A percentile compares a stretch with the other conserved stretches of the same genome.
phyloP scores from a whole-genome alignment of 1,284 basidiomycete species.

The Tilletia setariae region DNA sequence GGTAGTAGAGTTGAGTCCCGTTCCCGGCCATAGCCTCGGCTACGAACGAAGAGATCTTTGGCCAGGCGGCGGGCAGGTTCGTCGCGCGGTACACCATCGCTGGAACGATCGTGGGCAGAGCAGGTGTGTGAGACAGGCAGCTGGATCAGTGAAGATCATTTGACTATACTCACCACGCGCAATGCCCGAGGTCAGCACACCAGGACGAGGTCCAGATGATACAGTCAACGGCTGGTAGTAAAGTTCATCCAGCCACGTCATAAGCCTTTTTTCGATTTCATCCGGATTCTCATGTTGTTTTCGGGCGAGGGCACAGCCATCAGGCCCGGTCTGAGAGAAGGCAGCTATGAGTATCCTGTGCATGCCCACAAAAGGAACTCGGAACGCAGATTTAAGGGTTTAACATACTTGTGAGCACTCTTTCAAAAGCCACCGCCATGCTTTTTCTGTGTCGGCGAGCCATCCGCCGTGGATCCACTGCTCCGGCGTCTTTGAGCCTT shows the following conservation, averaged over 20 bases:
- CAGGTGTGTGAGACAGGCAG: too few relatives aligned
- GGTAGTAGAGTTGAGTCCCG: constrained; percentile 28
- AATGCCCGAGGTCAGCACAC: constrained; percentile 54
- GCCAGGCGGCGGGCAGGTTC: too few relatives aligned
- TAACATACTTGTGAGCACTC: constrained; percentile 21
- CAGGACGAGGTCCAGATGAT: constrained; percentile 47
- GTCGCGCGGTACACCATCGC: too few relatives aligned
- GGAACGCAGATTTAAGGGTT: too few relatives aligned
- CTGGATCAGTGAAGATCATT: too few relatives aligned
- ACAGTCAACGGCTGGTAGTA: constrained; percentile 21
- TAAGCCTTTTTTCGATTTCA: constrained; percentile 20
- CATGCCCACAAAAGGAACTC: too few relatives aligned
- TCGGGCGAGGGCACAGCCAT: constrained; percentile 23
- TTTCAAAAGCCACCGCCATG: constrained; percentile 23
- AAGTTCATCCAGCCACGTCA: neutral
- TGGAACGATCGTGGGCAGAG: too few relatives aligned
- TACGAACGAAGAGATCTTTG: neutral
- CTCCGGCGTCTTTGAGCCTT: constrained; percentile 54
- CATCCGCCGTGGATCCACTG: constrained; percentile 50
- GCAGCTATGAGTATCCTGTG: too few relatives aligned
- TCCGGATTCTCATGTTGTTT: constrained; percentile 19
- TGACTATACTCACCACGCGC: constrained; percentile 34
- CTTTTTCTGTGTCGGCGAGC: constrained; percentile 21
- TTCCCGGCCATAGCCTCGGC: constrained; percentile 44
- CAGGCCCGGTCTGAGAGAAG: constrained; percentile 20